These are phyloP conservation scores for Venturia oleaginea DNA, from an alignment of 2,329 filamentous ascomycete species.

Conservation along the genomic window DNA sequence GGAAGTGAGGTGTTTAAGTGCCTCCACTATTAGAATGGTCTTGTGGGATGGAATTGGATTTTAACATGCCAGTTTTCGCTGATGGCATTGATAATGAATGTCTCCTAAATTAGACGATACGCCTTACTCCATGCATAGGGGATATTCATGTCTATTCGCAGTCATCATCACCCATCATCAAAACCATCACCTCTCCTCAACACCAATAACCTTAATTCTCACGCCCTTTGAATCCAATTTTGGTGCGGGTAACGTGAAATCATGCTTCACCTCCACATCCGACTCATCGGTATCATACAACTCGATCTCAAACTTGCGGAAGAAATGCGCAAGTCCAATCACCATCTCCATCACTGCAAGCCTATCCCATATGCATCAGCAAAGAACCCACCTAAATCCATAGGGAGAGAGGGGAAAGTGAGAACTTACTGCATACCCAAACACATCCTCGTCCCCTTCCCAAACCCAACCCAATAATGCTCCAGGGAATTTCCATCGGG, in stretches of 20 bases:
- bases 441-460: conserved; percentile 56
- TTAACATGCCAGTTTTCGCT: too few species aligned
- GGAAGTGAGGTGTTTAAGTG: too few species aligned
- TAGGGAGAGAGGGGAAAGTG: too few species aligned
- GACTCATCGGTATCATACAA: conserved; percentile 12
- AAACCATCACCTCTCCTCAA: neutral
- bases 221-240: conserved; percentile 28
- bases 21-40: too few species aligned
- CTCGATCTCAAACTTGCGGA: conserved; percentile 11
- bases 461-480: conserved; percentile 56
- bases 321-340: conserved; percentile 11
- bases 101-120: too few species aligned
- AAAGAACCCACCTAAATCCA: too few species aligned
- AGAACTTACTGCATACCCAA: conserved; percentile 48
- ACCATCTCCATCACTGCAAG: conserved; percentile 23
- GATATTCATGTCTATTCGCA: too few species aligned
- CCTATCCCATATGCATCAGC: too few species aligned
- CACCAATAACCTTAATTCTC: conserved; percentile 17
- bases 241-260: conserved; percentile 17
- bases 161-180: too few species aligned
- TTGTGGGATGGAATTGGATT: too few species aligned
- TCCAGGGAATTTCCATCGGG: conserved; percentile 24
- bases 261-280: conserved; percentile 14
- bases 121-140: too few species aligned
- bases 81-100: too few species aligned